A percentile compares a stretch with the other conserved stretches of the same genome.
phyloP scores from a whole-genome alignment of 495 filamentous ascomycete genomes.

The Pseudomonodictys pantanalensis region DNA sequence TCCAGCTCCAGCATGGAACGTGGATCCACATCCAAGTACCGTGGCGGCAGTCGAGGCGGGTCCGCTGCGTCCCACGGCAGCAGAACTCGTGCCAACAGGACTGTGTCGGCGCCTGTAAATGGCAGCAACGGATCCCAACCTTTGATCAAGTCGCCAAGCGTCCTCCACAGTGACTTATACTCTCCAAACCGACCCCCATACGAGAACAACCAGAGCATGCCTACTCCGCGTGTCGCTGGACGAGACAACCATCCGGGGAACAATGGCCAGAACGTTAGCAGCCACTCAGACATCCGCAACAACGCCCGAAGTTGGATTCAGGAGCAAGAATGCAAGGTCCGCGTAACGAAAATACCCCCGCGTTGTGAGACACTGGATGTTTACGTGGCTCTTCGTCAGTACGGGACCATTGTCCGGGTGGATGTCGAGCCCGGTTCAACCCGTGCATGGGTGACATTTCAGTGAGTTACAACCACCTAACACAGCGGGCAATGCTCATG shows the following conservation, averaged over 20 bases:
- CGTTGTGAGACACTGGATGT: slow-evolving; percentile 4
- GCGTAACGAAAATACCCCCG: neutral
- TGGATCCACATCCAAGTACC: too few species aligned
- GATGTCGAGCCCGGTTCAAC: neutral
- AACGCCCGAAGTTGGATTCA: neutral
- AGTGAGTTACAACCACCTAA: neutral
- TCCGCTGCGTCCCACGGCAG: too few species aligned
- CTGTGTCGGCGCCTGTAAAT: too few species aligned
- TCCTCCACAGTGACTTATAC: too few species aligned
- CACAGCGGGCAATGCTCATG: neutral
- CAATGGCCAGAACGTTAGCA: neutral
- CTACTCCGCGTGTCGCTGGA: too few species aligned
- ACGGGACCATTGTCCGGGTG: slow-evolving; percentile 19
- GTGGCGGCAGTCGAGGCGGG: too few species aligned
- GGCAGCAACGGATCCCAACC: too few species aligned
- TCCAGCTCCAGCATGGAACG: too few species aligned
- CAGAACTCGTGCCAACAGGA: too few species aligned
- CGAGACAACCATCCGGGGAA: neutral
- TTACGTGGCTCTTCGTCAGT: neutral
- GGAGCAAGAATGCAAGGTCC: slow-evolving; percentile 8
- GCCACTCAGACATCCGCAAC: neutral
- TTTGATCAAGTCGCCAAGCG: too few species aligned
- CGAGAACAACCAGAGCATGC: too few species aligned
- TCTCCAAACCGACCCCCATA: too few species aligned
- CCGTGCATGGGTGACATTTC: slow-evolving; percentile 28